Conservation (phyloP, 2,329 filamentous ascomycete genomes). For the Penicillium psychrosexuale region DNA sequence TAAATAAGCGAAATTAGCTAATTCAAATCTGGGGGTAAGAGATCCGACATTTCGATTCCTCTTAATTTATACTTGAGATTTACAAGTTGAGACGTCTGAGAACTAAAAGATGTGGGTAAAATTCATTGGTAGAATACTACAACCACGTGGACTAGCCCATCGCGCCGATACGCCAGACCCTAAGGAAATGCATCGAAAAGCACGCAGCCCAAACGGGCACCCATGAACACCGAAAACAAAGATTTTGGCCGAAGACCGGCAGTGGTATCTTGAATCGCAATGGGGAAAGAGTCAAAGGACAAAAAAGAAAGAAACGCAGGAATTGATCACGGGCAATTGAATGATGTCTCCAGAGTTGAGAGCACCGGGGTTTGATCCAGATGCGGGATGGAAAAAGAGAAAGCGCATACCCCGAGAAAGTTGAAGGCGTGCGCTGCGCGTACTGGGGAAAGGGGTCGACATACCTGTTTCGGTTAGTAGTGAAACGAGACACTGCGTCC, state of each 20-base stretch:
- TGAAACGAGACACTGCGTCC: neutral
- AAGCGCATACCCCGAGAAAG: neutral
- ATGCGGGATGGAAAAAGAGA: neutral
- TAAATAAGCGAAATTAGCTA: neutral
- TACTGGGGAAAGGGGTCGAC: conserved; percentile 1
- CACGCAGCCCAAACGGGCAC: neutral
- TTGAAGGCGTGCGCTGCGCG: neutral
- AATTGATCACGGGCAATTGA: neutral
- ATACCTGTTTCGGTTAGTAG: conserved; percentile 8
- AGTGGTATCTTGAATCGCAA: conserved; percentile 12
- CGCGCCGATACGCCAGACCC: conserved; percentile 8
- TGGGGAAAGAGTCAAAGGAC: neutral
- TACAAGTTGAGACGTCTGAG: neutral
- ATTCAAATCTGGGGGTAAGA: neutral
- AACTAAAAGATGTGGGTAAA: neutral
- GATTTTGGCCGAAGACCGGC: neutral
- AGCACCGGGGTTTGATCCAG: neutral
- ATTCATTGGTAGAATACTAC: conserved; percentile 6
- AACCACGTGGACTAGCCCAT: conserved; percentile 5
- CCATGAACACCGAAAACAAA: conserved; percentile 10
- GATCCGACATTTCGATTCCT: neutral
- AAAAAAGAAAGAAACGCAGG: neutral
- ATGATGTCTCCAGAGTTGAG: neutral
- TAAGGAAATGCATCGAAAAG: neutral
- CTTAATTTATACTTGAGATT: neutral